phyloP scores from a whole-genome alignment of 148 eudicot genomes.

The Camellia granthamiana region DNA sequence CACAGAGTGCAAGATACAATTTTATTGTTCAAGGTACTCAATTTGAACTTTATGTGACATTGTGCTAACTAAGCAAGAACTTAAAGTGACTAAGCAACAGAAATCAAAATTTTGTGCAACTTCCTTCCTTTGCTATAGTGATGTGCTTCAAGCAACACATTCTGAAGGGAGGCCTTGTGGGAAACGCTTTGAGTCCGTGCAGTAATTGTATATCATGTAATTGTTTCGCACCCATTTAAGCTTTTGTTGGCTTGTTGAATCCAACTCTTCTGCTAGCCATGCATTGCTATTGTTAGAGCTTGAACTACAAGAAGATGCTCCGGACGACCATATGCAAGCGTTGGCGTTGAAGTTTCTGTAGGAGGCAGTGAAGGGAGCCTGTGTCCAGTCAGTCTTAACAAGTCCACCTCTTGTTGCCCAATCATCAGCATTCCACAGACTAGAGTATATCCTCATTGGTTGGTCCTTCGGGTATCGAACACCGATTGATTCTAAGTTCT shows the following conservation, averaged over 20 bases:
- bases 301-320: constrained; percentile 25
- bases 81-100: no score
- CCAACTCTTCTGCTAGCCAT: constrained; percentile 28
- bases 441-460: constrained; percentile 33
- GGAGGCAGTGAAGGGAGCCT: constrained; percentile 35
- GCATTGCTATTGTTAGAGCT: neutral
- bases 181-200: constrained; percentile 25
- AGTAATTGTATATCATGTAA: constrained; percentile 36
- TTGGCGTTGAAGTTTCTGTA: constrained; percentile 35
- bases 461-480: constrained; percentile 35
- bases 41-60: no score
- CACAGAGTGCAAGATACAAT: no score
- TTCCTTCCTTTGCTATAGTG: no score
- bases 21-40: no score
- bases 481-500: constrained; percentile 27
- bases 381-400: constrained; percentile 35
- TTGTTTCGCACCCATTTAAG: constrained; percentile 33
- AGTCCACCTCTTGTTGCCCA: constrained; percentile 41
- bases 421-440: constrained; percentile 36
- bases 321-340: constrained; percentile 27
- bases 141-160: constrained; percentile 5
- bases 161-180: constrained; percentile 33
- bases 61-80: no score
- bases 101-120: no score
- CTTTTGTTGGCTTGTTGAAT: constrained; percentile 24